Evolutionary conservation across 2,329 filamentous ascomycete species (phyloP).

Genomic region (Colletotrichum agaves): DNA sequence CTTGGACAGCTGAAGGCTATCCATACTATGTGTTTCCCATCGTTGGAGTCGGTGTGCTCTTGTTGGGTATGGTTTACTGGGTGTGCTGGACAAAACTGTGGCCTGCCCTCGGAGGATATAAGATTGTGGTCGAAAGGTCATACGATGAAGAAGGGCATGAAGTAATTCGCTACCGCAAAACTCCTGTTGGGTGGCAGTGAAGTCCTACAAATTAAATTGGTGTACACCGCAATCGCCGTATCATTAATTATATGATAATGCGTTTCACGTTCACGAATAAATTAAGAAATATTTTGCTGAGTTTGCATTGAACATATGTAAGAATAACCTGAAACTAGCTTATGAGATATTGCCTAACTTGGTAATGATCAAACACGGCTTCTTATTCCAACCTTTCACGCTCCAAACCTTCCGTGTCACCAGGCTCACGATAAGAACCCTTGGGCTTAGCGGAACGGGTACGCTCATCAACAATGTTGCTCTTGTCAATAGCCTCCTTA

Average conservation of each 20-base stretch:
- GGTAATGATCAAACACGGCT: no score
- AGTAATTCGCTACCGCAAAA: conserved; percentile 53
- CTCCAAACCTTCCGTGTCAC: conserved; percentile 46
- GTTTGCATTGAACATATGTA: no score
- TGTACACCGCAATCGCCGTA: no score
- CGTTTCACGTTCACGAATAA: no score
- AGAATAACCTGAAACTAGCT: no score
- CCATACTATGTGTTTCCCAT: conserved; percentile 68
- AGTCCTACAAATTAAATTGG: conserved; percentile 14
- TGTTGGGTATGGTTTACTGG: conserved; percentile 65
- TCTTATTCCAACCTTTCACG: conserved; percentile 9
- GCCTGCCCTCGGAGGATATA: conserved; percentile 61
- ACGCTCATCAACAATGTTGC: conserved; percentile 49
- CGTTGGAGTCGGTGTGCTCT: conserved; percentile 62
- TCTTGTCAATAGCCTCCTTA: conserved; percentile 49
- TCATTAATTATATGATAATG: no score
- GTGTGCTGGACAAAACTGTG: conserved; percentile 61
- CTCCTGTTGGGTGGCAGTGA: conserved; percentile 33
- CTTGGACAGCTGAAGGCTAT: conserved; percentile 60
- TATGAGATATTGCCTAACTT: no score
- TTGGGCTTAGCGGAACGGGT: conserved; percentile 46
- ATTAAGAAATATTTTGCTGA: no score
- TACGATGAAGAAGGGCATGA: conserved; percentile 54
- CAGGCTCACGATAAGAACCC: conserved; percentile 47
- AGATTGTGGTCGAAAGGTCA: conserved; percentile 56